These are phyloP conservation scores for Eucalyptus tenuipes DNA, from an alignment of 345 rosid genomes.

Conservation along the genomic window DNA sequence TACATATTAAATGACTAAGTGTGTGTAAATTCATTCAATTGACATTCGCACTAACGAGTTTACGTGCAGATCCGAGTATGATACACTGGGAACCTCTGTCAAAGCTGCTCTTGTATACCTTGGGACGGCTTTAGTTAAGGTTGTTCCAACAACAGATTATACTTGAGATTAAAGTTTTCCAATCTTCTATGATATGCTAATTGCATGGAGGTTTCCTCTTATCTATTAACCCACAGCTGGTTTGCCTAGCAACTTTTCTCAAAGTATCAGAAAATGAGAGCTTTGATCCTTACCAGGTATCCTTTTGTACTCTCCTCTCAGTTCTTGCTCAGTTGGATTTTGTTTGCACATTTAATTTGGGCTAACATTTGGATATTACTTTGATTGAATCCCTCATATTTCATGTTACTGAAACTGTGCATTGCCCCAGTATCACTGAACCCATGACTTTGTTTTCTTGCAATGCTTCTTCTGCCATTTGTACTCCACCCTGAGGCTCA, in stretches of 20 bases:
- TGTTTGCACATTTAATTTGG: neutral
- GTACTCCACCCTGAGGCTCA: neutral
- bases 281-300: slow-evolving; percentile 92
- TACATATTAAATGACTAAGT: neutral
- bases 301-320: neutral
- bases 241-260: slow-evolving; percentile 89
- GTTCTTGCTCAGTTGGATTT: neutral
- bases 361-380: neutral
- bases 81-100: slow-evolving; percentile 88
- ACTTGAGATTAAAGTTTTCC: neutral
- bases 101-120: slow-evolving; percentile 90
- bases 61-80: slow-evolving; percentile 73
- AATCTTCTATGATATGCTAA: neutral
- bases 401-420: neutral
- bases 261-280: slow-evolving; percentile 82
- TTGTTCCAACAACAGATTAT: slow-evolving; percentile 4
- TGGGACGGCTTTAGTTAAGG: slow-evolving; percentile 87
- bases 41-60: neutral
- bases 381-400: neutral
- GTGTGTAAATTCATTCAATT: neutral
- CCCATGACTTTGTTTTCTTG: neutral
- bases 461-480: neutral
- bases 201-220: neutral
- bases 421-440: neutral
- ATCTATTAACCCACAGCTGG: slow-evolving; percentile 38